Evolutionary conservation across 2,329 filamentous ascomycete species (phyloP).

Genomic region (Aspergillus sp.): DNA sequence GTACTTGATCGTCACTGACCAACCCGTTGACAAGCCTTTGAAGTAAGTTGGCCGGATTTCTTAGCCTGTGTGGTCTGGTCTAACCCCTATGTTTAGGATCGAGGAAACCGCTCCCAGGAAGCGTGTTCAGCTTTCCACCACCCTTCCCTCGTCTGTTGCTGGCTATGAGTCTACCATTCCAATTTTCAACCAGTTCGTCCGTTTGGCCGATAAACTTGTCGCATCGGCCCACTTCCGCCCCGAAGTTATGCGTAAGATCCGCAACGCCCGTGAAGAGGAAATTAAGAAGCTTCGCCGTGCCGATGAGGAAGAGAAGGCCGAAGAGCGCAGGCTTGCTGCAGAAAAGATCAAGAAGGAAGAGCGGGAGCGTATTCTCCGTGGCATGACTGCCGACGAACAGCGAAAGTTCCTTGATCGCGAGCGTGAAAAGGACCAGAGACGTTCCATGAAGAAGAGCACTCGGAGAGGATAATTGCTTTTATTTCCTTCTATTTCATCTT

Average conservation of each 20-base stretch:
- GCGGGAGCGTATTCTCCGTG: slow-evolving; percentile 74
- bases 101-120: slow-evolving; percentile 82
- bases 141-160: slow-evolving; percentile 58
- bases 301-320: slow-evolving; percentile 66
- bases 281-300: slow-evolving; percentile 73
- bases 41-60: slow-evolving; percentile 55
- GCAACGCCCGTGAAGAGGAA: slow-evolving; percentile 72
- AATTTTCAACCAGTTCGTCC: slow-evolving; percentile 76
- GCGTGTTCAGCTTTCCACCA: slow-evolving; percentile 72
- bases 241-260: slow-evolving; percentile 83
- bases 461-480: slow-evolving; percentile 36
- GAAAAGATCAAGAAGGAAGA: slow-evolving; percentile 78
- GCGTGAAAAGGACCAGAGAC: slow-evolving; percentile 65
- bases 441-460: slow-evolving; percentile 59
- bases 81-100: slow-evolving; percentile 50
- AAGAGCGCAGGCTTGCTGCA: slow-evolving; percentile 50
- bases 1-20: slow-evolving; percentile 83
- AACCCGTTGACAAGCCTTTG: slow-evolving; percentile 78
- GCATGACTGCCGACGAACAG: slow-evolving; percentile 75
- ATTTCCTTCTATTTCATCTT: slow-evolving; percentile 15
- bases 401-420: slow-evolving; percentile 81
- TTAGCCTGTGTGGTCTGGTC: not conserved
- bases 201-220: slow-evolving; percentile 77
- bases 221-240: slow-evolving; percentile 77
- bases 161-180: slow-evolving; percentile 65